These are phyloP conservation scores for Tuber borchii DNA, from an alignment of 495 filamentous ascomycete species.

Conservation along the genomic window DNA sequence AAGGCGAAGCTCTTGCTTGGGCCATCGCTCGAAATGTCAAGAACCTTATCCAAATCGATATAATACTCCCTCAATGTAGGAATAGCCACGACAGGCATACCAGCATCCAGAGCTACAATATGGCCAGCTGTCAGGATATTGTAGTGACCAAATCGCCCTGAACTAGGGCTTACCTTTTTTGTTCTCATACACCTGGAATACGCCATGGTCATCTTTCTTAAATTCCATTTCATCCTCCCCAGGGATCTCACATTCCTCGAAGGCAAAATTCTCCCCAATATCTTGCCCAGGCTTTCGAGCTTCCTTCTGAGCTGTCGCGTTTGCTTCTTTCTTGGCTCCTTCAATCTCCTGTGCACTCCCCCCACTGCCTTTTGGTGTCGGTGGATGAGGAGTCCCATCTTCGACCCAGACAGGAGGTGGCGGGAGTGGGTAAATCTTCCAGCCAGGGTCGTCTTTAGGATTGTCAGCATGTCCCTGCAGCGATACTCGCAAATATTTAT, in stretches of 20 bases:
- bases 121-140: constrained; percentile 10
- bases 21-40: constrained; percentile 81
- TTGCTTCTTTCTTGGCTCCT: constrained; percentile 12
- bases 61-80: constrained; percentile 91
- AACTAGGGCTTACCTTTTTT: constrained; percentile 33
- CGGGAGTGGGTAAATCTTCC: constrained; percentile 84
- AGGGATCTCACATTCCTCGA: constrained; percentile 71
- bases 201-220: constrained; percentile 69
- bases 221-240: constrained; percentile 62
- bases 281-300: constrained; percentile 82
- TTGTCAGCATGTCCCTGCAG: constrained; percentile 73
- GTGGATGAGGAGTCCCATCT: constrained; percentile 43
- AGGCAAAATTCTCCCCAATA: constrained; percentile 83
- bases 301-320: constrained; percentile 34
- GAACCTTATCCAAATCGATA: constrained; percentile 81
- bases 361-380: constrained; percentile 2
- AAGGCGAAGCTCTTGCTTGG: constrained; percentile 97
- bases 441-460: constrained; percentile 73
- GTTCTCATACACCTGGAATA: constrained; percentile 84
- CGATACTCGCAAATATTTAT: constrained; percentile 84
- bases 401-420: constrained; percentile 86
- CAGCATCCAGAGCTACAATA: constrained; percentile 53
- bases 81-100: constrained; percentile 66
- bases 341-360: constrained; percentile 30
- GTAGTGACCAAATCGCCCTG: neutral